These are phyloP conservation scores for Blastocystis sp. DNA, from an alignment of 352 stramenopile genomes.

Conservation along the genomic window DNA sequence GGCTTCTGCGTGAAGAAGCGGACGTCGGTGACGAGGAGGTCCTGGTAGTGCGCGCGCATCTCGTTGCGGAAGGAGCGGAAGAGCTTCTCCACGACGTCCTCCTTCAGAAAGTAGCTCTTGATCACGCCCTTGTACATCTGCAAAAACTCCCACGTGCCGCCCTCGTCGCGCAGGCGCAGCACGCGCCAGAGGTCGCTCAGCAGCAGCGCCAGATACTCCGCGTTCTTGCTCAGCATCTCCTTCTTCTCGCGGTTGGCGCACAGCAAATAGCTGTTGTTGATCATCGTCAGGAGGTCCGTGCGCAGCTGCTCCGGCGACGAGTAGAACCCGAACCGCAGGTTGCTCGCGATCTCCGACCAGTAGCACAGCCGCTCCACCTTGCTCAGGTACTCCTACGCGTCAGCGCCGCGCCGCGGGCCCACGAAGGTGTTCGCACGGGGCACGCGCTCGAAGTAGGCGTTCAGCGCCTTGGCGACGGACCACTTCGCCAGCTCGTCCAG, in stretches of 20 bases:
- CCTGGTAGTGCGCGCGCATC: background rate
- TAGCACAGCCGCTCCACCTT: constrained; percentile 55
- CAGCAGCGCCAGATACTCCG: constrained; percentile 1
- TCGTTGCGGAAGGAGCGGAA: constrained; percentile 37
- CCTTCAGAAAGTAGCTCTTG: constrained; percentile 22
- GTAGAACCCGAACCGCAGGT: constrained; percentile 23
- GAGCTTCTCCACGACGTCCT: constrained; percentile 55
- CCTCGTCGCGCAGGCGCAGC: constrained; percentile 13
- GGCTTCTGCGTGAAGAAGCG: background rate
- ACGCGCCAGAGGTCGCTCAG: constrained; percentile 33
- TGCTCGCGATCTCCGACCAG: background rate
- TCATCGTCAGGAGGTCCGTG: constrained; percentile 25
- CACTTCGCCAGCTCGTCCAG: constrained; percentile 29
- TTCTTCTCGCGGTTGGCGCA: background rate
- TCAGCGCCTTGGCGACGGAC: background rate
- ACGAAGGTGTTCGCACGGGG: constrained; percentile 8
- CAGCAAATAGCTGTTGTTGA: constrained; percentile 21
- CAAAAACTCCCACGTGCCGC: constrained; percentile 15
- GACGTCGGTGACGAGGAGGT: background rate
- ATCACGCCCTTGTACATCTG: constrained; percentile 9
- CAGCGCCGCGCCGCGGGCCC: background rate
- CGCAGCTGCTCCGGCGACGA: background rate
- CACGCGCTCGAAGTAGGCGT: constrained; percentile 1
- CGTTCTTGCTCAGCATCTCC: background rate
- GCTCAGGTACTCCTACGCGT: constrained; percentile 57